Evolutionary conservation across 2,329 filamentous ascomycete genomes (phyloP), one percentile per base, ranked within the genome.

Genomic region (Colletotrichum godetiae): DNA sequence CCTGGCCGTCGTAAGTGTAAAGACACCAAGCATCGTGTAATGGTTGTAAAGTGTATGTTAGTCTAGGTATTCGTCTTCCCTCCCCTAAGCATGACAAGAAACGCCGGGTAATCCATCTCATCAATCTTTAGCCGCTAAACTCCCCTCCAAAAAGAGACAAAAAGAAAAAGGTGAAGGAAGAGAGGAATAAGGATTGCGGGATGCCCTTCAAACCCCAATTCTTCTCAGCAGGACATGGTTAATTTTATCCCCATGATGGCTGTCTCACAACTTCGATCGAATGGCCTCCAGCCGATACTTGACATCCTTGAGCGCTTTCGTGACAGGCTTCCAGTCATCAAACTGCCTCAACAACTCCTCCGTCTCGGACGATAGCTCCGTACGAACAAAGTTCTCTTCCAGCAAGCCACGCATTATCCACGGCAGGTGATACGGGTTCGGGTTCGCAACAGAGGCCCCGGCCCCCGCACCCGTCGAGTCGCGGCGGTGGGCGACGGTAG

Each of bases 401-500:
- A 99, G 84, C 70, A 99, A 85, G 0, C 97, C 97, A 8, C 97
- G 91, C 92, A 99, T 97, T 46, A 97, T 96, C 92, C 97, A 99
- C 0, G 97, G 97, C 15, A 99, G 86, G 68, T 97, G 92, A 79
- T 96, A 98, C 0, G 96, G 96, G 78, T 98, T 98, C 19, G 92
- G 85, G 70, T 89, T 87, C 0, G 84, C 79, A 33, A 90, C 77
- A 75, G 81, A 78, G 6, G 60, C 67, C 5, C 35, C 56, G 4
- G 78, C 76, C 19, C 42, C 42, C 7, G 37, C 37, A 42, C 42
- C 42, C 4, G 19, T 22, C 4, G 42, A 49, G 31, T 67, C 52
- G 52, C 62, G 37, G 63, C 55, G 58, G 64, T 68, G 53, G 78
- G 31, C 3, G 77, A 76, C 22, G 79, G 77, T 33, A 79, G 78